phyloP scores from a whole-genome alignment of 2,329 filamentous ascomycete genomes.

The Pyricularia sp. region DNA sequence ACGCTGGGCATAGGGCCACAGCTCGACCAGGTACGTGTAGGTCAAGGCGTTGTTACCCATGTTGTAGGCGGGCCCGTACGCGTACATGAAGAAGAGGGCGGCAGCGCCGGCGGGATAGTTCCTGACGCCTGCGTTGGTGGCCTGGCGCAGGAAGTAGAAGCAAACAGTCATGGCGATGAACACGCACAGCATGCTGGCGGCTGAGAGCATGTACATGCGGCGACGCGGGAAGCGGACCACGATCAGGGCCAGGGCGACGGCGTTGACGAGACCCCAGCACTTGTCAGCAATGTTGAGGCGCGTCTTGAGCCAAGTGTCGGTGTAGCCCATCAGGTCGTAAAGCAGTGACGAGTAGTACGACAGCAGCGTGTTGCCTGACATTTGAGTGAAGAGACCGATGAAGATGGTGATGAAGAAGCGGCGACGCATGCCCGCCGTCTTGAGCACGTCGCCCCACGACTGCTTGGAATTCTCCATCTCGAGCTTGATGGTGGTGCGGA shows the following conservation, averaged over 20 bases:
- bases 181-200: conserved; percentile 14
- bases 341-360: conserved; percentile 40
- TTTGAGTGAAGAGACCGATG: conserved; percentile 44
- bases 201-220: conserved; percentile 15
- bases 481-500: conserved; percentile 4
- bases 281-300: conserved; percentile 37
- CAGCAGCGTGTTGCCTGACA: conserved; percentile 41
- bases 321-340: conserved; percentile 34
- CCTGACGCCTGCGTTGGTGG: conserved; percentile 9
- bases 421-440: conserved; percentile 24
- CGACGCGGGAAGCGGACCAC: conserved; percentile 22
- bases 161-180: conserved; percentile 16
- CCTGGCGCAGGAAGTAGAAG: conserved; percentile 10
- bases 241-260: conserved; percentile 27
- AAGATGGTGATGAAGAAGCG: conserved; percentile 37
- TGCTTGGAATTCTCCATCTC: conserved; percentile 8
- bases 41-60: conserved; percentile 17
- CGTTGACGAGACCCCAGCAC: conserved; percentile 31
- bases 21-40: conserved; percentile 17
- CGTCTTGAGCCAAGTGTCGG: conserved; percentile 27
- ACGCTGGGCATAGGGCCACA: conserved; percentile 18
- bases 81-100: conserved; percentile 17
- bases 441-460: conserved; percentile 6
- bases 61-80: conserved; percentile 18
- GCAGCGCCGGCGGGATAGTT: conserved; percentile 17